phyloP scores from a whole-genome alignment of 768 basidiomycete genomes.

The Tylopilus cervinicoccineus region DNA sequence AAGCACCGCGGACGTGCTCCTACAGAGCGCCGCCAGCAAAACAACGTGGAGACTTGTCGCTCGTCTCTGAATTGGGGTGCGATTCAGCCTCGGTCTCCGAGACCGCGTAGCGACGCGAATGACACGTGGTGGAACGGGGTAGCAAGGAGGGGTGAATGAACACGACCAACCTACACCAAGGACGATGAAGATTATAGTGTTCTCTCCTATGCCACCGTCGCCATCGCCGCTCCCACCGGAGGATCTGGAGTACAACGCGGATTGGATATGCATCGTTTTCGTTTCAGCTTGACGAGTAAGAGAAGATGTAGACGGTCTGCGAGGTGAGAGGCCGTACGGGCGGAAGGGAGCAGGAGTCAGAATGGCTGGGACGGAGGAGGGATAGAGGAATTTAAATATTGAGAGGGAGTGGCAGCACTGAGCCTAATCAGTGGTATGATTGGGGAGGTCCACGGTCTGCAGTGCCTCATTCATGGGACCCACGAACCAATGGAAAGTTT shows the following conservation, averaged over 20 bases:
- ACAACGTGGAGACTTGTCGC: background rate
- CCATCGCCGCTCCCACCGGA: background rate
- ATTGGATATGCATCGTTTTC: slow-evolving; percentile 3
- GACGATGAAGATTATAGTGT: slow-evolving; percentile 22
- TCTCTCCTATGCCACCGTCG: slow-evolving; percentile 5
- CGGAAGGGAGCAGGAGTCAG: slow-evolving; percentile 11
- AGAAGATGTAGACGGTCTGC: background rate
- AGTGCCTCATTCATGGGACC: slow-evolving; percentile 12
- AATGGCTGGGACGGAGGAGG: background rate
- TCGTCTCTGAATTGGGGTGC: background rate
- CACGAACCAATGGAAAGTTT: slow-evolving; percentile 15
- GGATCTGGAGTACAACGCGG: slow-evolving; percentile 10
- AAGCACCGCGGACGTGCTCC: background rate
- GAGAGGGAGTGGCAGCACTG: slow-evolving; percentile 5
- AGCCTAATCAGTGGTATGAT: slow-evolving; percentile 9
- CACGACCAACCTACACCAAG: slow-evolving; percentile 24
- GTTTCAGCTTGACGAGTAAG: background rate
- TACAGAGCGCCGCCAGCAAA: background rate
- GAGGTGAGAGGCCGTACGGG: background rate
- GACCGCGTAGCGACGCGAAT: background rate
- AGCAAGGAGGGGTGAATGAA: slow-evolving; percentile 2
- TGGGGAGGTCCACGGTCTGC: slow-evolving; percentile 10
- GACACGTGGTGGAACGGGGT: slow-evolving; percentile 1
- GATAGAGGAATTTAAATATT: slow-evolving; percentile 16
- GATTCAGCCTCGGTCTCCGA: background rate